Evolutionary conservation across 2,329 filamentous ascomycete genomes (phyloP).

Genomic region (Fusarium brachygibbosum): DNA sequence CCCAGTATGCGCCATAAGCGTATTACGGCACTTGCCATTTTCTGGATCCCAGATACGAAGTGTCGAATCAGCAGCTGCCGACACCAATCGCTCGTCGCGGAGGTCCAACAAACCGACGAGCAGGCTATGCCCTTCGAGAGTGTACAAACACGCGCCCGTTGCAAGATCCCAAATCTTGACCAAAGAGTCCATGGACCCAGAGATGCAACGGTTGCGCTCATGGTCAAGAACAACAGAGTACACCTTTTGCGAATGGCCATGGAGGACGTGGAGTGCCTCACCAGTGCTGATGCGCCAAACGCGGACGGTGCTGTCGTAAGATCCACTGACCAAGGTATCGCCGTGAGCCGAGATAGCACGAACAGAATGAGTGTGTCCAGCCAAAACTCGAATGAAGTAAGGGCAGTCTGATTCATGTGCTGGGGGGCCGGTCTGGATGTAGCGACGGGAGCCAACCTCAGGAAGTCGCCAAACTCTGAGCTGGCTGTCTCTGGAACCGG

Average conservation of each 20-base stretch:
- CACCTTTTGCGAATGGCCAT: conserved; percentile 91
- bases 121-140: conserved; percentile 91
- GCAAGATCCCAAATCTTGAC: conserved; percentile 98
- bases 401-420: conserved; percentile 85
- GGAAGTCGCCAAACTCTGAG: conserved; percentile 95
- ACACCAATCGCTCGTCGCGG: conserved; percentile 89
- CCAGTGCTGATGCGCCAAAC: conserved; percentile 99
- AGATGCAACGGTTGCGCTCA: conserved; percentile 93
- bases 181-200: conserved; percentile 96
- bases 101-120: conserved; percentile 93
- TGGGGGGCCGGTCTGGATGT: conserved; percentile 83
- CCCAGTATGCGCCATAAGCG: conserved; percentile 91
- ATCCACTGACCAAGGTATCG: conserved; percentile 96
- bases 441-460: conserved; percentile 79
- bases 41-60: conserved; percentile 97
- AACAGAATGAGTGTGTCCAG: conserved; percentile 92
- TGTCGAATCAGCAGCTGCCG: conserved; percentile 94
- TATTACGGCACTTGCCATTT: conserved; percentile 89
- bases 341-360: conserved; percentile 95
- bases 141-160: conserved; percentile 86
- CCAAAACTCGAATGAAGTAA: conserved; percentile 90
- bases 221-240: conserved; percentile 97
- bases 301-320: conserved; percentile 93
- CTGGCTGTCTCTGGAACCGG: conserved; percentile 93
- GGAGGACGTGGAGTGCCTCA: conserved; percentile 84